Evolutionary conservation across 1,284 basidiomycete genomes (phyloP), one percentile per base, ranked within the genome.

Genomic region (Leccinum proximum): DNA sequence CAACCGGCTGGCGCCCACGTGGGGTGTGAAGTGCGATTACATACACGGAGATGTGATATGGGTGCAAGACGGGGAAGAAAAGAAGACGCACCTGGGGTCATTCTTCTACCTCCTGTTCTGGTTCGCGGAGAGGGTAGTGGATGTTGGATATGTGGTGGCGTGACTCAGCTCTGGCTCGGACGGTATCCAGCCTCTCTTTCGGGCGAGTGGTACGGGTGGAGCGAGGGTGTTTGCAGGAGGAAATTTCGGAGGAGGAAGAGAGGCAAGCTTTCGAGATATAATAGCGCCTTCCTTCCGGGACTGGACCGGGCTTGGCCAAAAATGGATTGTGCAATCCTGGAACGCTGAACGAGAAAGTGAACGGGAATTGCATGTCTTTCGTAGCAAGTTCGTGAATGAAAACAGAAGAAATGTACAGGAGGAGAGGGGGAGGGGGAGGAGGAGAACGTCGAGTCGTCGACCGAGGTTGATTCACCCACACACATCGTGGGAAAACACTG

Each of bases 151-250:
- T 30, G 86, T 78, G 38, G 82, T 73, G 2, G 87, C 82, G 66
- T 73, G 77, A 69, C 83, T 86, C 4, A 82, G 81, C 67, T 85
- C 85, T 62, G 82, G 78, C 62, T 79, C 79, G 0, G 86, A 79
- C 6, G 88, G 88, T 57, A 85, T 84, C 89, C 89, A 91, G 60
- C 87, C 87, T 72, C 89, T 79, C 74, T 91, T 91, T 62, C 82
- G 78, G 18, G 82, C 79, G 58, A 80, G 70, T 14, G 81, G 82
- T 14, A 72, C 67, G 5, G 77, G 67, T 0, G 69, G 65, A 10
- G 72, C 67, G 61, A 74, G 72, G 3, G 77, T 66, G 58, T 59
- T 69, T 9, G 62, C 33, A 2, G 64, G 69, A 18, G 64, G 63
- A 7, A 73, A 70, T 42, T 58, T 63, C 4, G 77, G 70, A 37